phyloP scores from a whole-genome alignment of 352 stramenopile genomes.

The Pythium insidiosum region DNA sequence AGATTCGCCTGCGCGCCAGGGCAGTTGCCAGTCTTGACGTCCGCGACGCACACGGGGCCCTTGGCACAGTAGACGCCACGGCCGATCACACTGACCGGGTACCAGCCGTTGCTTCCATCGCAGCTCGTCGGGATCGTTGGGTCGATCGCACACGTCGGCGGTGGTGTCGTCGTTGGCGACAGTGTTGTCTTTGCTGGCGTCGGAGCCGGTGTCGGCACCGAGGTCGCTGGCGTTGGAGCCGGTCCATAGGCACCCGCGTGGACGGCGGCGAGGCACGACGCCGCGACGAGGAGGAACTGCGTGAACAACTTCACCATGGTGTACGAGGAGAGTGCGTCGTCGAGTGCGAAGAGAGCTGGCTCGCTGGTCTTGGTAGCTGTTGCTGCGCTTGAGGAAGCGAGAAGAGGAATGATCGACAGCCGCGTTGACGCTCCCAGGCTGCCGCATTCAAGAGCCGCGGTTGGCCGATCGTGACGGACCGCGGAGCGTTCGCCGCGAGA shows the following conservation, averaged over 20 bases:
- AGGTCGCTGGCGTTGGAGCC: too few relatives aligned
- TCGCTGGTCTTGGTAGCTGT: slow-evolving; percentile 1
- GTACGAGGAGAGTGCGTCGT: background rate
- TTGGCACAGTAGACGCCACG: slow-evolving; percentile 1
- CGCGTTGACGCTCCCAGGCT: too few relatives aligned
- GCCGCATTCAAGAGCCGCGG: too few relatives aligned
- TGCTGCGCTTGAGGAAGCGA: background rate
- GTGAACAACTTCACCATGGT: slow-evolving; percentile 13
- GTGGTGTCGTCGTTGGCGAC: background rate
- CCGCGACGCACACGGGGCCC: background rate
- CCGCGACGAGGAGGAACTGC: slow-evolving; percentile 6
- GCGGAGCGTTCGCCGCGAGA: too few relatives aligned
- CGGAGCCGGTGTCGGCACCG: too few relatives aligned
- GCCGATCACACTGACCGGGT: background rate
- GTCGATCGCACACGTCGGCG: slow-evolving; percentile 1
- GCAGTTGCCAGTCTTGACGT: slow-evolving; percentile 1
- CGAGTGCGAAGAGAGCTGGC: too few relatives aligned
- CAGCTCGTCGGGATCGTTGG: background rate
- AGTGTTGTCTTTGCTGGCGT: too few relatives aligned
- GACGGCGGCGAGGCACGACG: slow-evolving; percentile 1
- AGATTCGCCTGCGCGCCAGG: slow-evolving; percentile 3
- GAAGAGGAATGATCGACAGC: slow-evolving; percentile 3
- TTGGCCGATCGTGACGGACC: too few relatives aligned
- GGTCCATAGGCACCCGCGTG: too few relatives aligned
- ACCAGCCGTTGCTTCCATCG: slow-evolving; percentile 2